These are phyloP conservation scores for Ganoderma resinaceum DNA, from an alignment of 1,284 basidiomycete species.

Conservation along the genomic window DNA sequence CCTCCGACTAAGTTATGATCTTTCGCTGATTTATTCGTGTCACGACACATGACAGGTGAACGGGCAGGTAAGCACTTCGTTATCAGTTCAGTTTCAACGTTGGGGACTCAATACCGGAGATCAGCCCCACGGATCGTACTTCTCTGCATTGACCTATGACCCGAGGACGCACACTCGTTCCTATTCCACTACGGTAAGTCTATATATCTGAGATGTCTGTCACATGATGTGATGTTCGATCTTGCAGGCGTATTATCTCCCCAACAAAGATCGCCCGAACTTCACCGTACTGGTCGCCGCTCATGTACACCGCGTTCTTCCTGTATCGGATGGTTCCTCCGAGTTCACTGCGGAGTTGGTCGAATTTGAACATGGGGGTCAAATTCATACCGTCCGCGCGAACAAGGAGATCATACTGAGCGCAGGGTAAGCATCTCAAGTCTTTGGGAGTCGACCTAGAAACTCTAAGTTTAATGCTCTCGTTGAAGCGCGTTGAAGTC, in stretches of 20 bases:
- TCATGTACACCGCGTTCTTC: slow-evolving; percentile 26
- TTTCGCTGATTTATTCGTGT: not conserved
- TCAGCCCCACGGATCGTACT: slow-evolving; percentile 37
- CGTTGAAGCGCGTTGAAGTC: slow-evolving; percentile 45
- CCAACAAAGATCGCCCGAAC: slow-evolving; percentile 36
- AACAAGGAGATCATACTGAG: slow-evolving; percentile 49
- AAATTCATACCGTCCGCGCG: slow-evolving; percentile 49
- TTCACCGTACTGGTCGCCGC: slow-evolving; percentile 34
- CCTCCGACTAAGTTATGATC: not conserved
- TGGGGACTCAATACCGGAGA: not conserved
- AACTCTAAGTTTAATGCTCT: not conserved
- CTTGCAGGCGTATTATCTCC: slow-evolving; percentile 38
- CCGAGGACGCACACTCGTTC: slow-evolving; percentile 37
- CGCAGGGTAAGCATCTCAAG: slow-evolving; percentile 40
- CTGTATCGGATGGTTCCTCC: slow-evolving; percentile 82
- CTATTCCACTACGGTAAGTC: slow-evolving; percentile 37
- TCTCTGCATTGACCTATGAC: slow-evolving; percentile 36
- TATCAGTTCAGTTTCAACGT: not conserved
- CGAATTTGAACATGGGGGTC: slow-evolving; percentile 73
- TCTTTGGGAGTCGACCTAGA: not conserved
- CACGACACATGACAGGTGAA: slow-evolving; percentile 26
- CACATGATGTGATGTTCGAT: not conserved
- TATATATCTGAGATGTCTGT: not conserved
- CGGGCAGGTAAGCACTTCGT: slow-evolving; percentile 32
- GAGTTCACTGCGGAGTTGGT: slow-evolving; percentile 97